Base-by-base conservation (phyloP, 495 filamentous ascomycete genomes). In the Podospora pseudopauciseta region DNA sequence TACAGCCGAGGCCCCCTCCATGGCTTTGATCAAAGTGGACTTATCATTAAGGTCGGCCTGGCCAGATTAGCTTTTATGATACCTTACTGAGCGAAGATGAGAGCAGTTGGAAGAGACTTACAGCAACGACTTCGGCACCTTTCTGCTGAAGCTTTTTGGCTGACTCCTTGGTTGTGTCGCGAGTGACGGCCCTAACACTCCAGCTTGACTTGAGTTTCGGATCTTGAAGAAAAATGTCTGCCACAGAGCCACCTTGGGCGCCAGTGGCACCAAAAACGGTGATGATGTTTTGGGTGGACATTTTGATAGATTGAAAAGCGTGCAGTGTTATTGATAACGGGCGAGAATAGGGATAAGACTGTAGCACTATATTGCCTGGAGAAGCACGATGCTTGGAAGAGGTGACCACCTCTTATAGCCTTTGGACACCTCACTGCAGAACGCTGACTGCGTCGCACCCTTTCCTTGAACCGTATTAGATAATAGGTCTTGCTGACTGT, bases 251-350 rank as follows among this genome's bases (percentile, higher is more conserved):
- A 39, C 88, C 89, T 71, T 90, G 88, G 28, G 79, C 80, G 69
- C 89, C 87, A 20, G 89, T 90, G 11, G 86, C 85, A 18, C 87
- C 87, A 71, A 89, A 88, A 32, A 91, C 80, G 23, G 84, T 84
- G 73, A 90, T 79, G 67, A 86, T 66, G 67, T 66, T 71, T 60
- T 64, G 69, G 49, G 39, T 30, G 0, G 66, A 34, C 66, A 68
- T 68, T 64, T 5, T 59, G n/a, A 18, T 18, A 5, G 55, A 26
- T 58, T 19, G 13, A 11, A 49, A 49, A 11, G 7, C 39, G 39
- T 49, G 39, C 2, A 18, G 39, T 49, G 1, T 13, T 49, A 11
- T 9, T 11, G 15, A 16, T 49, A 2, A 2, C 2, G 5, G 13
- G 39, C 13, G 1, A 49, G 39, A 49, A 49, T 5, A 16, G 7